These are phyloP conservation scores for Hymenoscyphus fraxineus DNA, from an alignment of 2,329 filamentous ascomycete species.

Conservation along the genomic window DNA sequence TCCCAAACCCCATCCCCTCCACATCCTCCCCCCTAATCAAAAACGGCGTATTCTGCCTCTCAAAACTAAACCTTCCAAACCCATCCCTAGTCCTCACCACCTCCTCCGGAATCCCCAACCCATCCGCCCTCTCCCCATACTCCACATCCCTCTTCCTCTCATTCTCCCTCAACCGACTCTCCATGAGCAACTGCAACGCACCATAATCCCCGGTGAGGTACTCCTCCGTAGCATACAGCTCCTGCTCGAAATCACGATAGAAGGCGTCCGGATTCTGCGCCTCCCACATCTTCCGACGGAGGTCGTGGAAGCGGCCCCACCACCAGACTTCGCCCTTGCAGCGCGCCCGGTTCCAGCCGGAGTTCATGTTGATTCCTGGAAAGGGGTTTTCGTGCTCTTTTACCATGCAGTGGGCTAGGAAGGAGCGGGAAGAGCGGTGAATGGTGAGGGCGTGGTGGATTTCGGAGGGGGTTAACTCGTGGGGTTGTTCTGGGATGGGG, in stretches of 20 bases:
- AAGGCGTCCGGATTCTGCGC: background rate
- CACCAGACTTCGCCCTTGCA: background rate
- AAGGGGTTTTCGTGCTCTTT: background rate
- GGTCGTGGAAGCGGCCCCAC: background rate
- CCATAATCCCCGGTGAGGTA: background rate
- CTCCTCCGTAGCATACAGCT: background rate
- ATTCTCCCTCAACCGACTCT: background rate
- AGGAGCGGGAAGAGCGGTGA: background rate
- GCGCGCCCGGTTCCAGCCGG: background rate
- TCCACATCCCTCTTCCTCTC: background rate
- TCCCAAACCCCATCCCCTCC: conserved; percentile 15
- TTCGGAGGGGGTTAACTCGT: background rate
- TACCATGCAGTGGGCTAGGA: background rate
- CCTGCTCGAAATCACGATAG: background rate
- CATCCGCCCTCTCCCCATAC: background rate
- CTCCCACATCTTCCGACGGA: background rate
- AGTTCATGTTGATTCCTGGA: background rate
- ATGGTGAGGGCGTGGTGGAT: background rate
- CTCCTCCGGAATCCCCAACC: conserved; percentile 7
- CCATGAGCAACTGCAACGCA: background rate
- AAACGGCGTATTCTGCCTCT: conserved; percentile 16
- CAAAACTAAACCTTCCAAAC: conserved; percentile 15
- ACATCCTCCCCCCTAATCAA: conserved; percentile 15
- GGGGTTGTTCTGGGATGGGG: background rate
- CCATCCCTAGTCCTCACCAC: conserved; percentile 8